Evolutionary conservation across 2,329 filamentous ascomycete species (phyloP).

Genomic region (Basipetospora sp.): DNA sequence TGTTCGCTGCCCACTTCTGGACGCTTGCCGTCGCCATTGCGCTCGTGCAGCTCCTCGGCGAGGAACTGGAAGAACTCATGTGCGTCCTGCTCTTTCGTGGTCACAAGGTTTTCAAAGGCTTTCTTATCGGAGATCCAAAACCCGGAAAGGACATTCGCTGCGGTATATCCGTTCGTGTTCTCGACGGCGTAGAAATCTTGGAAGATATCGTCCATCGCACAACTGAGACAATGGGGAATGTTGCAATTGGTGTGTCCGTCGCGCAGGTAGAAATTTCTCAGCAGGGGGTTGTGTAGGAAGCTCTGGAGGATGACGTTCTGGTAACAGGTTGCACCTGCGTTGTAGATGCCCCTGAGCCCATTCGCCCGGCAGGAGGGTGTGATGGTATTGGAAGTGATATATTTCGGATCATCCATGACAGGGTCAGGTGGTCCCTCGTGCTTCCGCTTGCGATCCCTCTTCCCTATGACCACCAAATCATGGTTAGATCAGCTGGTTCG

Average conservation of each 20-base stretch:
- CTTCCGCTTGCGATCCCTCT: conserved; percentile 55
- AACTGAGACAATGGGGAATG: conserved; percentile 47
- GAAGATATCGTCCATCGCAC: conserved; percentile 60
- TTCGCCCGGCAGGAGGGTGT: conserved; percentile 71
- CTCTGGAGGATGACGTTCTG: conserved; percentile 92
- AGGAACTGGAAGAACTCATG: conserved; percentile 96
- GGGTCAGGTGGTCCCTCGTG: conserved; percentile 56
- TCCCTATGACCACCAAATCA: conserved; percentile 3
- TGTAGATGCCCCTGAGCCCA: conserved; percentile 83
- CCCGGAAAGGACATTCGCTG: conserved; percentile 73
- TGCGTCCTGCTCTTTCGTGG: conserved; percentile 89
- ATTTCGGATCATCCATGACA: conserved; percentile 57
- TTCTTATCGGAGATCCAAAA: conserved; percentile 77
- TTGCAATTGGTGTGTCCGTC: conserved; percentile 76
- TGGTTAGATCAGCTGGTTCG: not conserved
- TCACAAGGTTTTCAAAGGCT: conserved; percentile 60
- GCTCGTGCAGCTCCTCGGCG: conserved; percentile 75
- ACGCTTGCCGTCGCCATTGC: conserved; percentile 57
- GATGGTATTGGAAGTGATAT: conserved; percentile 64
- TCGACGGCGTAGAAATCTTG: conserved; percentile 58
- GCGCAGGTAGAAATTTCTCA: conserved; percentile 81
- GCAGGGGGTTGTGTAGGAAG: conserved; percentile 80
- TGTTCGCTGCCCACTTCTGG: conserved; percentile 45
- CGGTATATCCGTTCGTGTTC: conserved; percentile 77
- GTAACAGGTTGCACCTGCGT: conserved; percentile 96